Conservation (phyloP, 768 basidiomycete species). For the Suillus tomentosus region DNA sequence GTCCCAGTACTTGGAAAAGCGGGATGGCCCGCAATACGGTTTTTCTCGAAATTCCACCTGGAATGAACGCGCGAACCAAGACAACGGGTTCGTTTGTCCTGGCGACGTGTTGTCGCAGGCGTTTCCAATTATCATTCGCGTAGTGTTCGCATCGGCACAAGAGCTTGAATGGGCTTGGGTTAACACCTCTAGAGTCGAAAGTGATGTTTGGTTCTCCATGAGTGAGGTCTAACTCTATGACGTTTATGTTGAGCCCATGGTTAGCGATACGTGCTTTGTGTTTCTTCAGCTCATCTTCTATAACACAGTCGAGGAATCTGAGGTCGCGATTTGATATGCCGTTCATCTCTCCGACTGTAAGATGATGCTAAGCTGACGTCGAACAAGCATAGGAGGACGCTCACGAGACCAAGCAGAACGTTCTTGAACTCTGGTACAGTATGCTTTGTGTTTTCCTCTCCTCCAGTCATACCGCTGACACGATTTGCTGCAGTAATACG, state of each 20-base stretch:
- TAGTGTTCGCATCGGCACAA: slow-evolving; percentile 28
- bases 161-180: slow-evolving; percentile 27
- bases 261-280: slow-evolving; percentile 15
- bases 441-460: slow-evolving; percentile 30
- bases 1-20: slow-evolving; percentile 18
- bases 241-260: slow-evolving; percentile 21
- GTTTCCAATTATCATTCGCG: slow-evolving; percentile 27
- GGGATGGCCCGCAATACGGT: slow-evolving; percentile 30
- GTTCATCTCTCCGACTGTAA: slow-evolving; percentile 26
- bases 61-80: slow-evolving; percentile 30
- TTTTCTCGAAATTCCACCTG: slow-evolving; percentile 30
- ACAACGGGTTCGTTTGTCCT: slow-evolving; percentile 20
- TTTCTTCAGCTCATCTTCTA: slow-evolving; percentile 29
- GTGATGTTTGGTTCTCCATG: slow-evolving; percentile 12
- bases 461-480: slow-evolving; percentile 32
- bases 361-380: neutral
- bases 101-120: slow-evolving; percentile 20
- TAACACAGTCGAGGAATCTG: slow-evolving; percentile 28
- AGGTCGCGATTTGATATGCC: slow-evolving; percentile 27
- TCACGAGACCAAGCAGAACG: slow-evolving; percentile 23
- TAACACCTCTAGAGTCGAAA: slow-evolving; percentile 25
- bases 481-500: slow-evolving; percentile 29
- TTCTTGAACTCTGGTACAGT: slow-evolving; percentile 24
- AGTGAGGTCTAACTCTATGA: slow-evolving; percentile 30
- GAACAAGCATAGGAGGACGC: slow-evolving; percentile 1